phyloP scores from a whole-genome alignment of 2,329 filamentous ascomycete genomes.

The Dryadomyces quercus-mongolicae region DNA sequence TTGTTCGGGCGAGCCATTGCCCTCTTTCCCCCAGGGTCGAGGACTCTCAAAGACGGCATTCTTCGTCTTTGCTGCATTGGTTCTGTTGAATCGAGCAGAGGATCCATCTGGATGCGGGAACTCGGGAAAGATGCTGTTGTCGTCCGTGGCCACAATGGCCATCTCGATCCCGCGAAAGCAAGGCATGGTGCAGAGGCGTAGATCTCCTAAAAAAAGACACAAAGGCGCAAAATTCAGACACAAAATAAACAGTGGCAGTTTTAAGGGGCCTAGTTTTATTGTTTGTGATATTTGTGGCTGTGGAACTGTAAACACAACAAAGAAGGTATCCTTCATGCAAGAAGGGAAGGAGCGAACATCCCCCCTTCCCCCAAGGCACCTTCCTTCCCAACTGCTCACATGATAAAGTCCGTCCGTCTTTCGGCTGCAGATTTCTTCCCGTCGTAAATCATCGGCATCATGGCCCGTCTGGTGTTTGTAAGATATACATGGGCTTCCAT shows the following conservation, averaged over 20 bases:
- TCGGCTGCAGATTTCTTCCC: too few species aligned
- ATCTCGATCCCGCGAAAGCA: conserved; percentile 35
- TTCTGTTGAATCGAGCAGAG: conserved; percentile 20
- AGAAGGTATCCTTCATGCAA: neutral
- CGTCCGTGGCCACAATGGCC: conserved; percentile 23
- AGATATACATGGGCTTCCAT: too few species aligned
- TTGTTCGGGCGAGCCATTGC: neutral
- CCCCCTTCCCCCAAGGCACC: neutral
- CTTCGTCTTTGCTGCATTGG: neutral
- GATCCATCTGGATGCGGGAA: conserved; percentile 42
- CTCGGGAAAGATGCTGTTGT: conserved; percentile 32
- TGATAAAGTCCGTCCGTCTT: neutral
- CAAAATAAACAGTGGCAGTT: neutral
- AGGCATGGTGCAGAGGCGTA: conserved; percentile 26
- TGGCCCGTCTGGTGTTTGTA: too few species aligned
- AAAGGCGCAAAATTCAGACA: neutral
- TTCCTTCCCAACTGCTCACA: neutral
- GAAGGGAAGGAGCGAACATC: neutral
- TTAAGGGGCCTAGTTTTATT: too few species aligned
- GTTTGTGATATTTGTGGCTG: neutral
- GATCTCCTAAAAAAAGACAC: too few species aligned
- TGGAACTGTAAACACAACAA: neutral
- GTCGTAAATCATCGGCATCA: too few species aligned
- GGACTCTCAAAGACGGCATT: conserved; percentile 6
- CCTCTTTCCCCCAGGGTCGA: neutral